Base-by-base conservation (phyloP, 1,284 basidiomycete species). In the Kalmanozyma brasiliensis region DNA sequence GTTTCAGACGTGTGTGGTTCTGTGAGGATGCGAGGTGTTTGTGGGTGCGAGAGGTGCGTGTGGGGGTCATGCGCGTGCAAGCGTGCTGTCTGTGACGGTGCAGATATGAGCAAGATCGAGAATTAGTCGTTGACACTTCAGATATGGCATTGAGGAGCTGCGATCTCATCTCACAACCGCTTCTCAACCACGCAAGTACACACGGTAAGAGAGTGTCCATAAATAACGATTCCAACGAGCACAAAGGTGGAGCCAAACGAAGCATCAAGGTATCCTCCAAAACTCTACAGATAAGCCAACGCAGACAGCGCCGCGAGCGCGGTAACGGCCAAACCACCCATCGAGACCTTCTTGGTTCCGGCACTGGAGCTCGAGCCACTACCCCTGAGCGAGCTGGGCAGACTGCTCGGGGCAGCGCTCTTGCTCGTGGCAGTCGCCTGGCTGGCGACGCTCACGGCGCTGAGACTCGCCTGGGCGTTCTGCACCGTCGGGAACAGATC, bases 301-400 rank as follows among this genome's bases (percentile, higher is more conserved):
- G 55, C 49, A 16, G 52, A 52, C 29, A 68, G 4, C 4, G 55
- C 42, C 4, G 55, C 59, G 3, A 68, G 34, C 2, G 65, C 59
- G 11, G 51, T 58, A 2, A 68, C 49, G 0, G 55, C 55, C 7
- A 63, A 6, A 0, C 37, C 65, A 9, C 34, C 51, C 0, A 55
- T 17, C 6, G 49, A 47, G 24, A 53, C 29, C 37, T 29, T 38
- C 19, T 33, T 13, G 14, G 32, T 13, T 17, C 48, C 49, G 20
- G 33, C 33, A 20, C 42, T 40, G 8, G 17, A 38, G 8, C 23
- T 36, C 14, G 38, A 38, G 5, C 32, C 40, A 8, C 29, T 10
- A 26, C 38, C 38, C 20, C 45, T 37, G 11, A 64, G 32, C 13
- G 32, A 40, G 14, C 48, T 29, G 1, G 66, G 60, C 36, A 64